A percentile compares a stretch with the other conserved stretches of the same genome.
Conservation (phyloP, 768 basidiomycete genomes). For the Rhodotorula sphaerocarpa region DNA sequence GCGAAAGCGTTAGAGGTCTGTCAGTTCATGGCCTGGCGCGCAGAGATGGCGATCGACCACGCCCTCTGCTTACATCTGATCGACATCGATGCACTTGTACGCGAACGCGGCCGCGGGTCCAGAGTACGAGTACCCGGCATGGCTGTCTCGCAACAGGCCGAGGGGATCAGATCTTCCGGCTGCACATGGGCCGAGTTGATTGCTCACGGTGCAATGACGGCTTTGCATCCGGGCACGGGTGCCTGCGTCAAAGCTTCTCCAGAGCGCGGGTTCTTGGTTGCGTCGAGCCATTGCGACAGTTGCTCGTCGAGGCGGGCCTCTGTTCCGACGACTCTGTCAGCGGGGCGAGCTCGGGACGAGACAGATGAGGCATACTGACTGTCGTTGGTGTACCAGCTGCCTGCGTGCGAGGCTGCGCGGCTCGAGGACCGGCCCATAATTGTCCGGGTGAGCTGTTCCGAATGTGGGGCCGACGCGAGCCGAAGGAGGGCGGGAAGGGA, state of each 20-base stretch:
- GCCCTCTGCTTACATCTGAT: constrained; percentile 59
- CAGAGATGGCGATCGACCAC: not conserved
- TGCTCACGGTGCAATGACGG: constrained; percentile 90
- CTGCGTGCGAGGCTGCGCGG: constrained; percentile 64
- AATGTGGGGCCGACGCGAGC: not conserved
- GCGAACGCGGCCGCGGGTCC: constrained; percentile 94
- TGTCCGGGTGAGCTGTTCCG: not conserved
- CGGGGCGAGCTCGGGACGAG: not conserved
- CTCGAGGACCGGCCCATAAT: not conserved
- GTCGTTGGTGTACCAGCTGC: constrained; percentile 75
- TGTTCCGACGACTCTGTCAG: constrained; percentile 38
- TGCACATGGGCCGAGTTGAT: not conserved
- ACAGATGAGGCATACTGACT: no score
- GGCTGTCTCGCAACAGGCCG: constrained; percentile 54
- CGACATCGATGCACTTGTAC: constrained; percentile 75
- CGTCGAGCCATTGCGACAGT: constrained; percentile 57
- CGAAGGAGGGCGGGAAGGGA: not conserved
- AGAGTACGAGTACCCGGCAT: constrained; percentile 92
- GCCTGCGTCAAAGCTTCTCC: constrained; percentile 9
- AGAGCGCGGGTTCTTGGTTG: constrained; percentile 46
- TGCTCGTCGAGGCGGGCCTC: constrained; percentile 56
- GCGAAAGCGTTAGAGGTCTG: no score
- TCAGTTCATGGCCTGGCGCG: no score
- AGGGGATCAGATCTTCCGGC: not conserved
- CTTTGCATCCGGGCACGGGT: constrained; percentile 64